phyloP scores from a whole-genome alignment of 2,329 filamentous ascomycete genomes.

The Neoarthrinium moseri region DNA sequence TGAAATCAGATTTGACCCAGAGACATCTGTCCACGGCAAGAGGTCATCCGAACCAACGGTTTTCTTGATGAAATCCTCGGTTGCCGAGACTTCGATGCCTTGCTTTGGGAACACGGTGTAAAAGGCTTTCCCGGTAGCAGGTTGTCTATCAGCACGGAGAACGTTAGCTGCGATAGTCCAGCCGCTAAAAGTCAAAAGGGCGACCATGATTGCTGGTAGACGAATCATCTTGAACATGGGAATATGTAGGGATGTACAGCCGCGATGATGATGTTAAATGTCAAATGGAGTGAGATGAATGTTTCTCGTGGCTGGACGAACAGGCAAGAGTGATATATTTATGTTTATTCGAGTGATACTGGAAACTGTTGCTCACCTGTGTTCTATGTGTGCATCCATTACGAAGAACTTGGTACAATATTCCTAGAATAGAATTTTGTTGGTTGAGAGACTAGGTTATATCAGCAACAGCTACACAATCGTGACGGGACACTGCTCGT shows the following conservation, averaged over 20 bases:
- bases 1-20: background rate
- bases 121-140: background rate
- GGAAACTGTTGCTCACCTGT: background rate
- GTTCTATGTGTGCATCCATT: background rate
- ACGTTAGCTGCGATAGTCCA: background rate
- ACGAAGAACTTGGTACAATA: background rate
- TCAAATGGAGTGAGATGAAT: background rate
- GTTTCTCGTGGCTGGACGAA: too few relatives aligned
- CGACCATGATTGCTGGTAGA: background rate
- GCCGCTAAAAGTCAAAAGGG: background rate
- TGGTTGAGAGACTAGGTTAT: too few relatives aligned
- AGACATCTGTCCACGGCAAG: background rate
- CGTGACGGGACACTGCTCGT: too few relatives aligned
- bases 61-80: background rate
- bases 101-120: background rate
- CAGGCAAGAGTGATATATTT: background rate
- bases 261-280: too few relatives aligned
- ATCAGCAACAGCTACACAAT: too few relatives aligned
- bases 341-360: background rate
- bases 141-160: background rate
- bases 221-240: background rate
- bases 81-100: background rate
- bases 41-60: background rate
- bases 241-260: too few relatives aligned
- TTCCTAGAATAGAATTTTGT: constrained; percentile 1